Percentiles rank a stretch among this genome's conserved stretches.
phyloP scores from a whole-genome alignment of 2,329 filamentous ascomycete genomes.

The Daldinia sp. region DNA sequence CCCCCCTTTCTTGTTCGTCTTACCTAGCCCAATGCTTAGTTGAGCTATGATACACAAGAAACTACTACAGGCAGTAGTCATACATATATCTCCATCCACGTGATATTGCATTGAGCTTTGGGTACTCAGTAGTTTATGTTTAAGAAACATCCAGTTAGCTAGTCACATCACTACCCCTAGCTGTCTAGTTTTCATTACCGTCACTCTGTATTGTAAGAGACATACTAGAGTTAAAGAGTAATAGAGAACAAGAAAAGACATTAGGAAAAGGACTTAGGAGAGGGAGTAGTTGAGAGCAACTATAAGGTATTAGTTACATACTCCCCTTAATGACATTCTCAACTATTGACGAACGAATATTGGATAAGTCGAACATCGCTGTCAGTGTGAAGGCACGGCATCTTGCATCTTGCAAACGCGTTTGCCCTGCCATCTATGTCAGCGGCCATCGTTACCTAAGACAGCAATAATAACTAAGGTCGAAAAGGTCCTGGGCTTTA shows the following conservation, averaged over 20 bases:
- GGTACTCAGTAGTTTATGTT: background rate
- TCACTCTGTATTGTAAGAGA: background rate
- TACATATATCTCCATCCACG: slow-evolving; percentile 28
- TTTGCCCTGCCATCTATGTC: background rate
- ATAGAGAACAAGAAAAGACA: too few relatives aligned
- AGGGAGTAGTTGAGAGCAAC: too few relatives aligned
- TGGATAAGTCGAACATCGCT: background rate
- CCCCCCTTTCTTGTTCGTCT: background rate
- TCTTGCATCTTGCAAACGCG: background rate
- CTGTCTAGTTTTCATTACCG: background rate
- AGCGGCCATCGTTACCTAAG: background rate
- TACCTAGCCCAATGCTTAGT: background rate
- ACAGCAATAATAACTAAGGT: background rate
- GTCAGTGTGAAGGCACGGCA: background rate
- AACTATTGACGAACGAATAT: background rate
- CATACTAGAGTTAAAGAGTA: background rate
- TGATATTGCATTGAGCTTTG: slow-evolving; percentile 10
- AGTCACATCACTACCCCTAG: background rate
- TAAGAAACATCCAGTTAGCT: background rate
- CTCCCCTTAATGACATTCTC: background rate
- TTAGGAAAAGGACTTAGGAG: background rate
- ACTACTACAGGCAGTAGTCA: slow-evolving; percentile 3
- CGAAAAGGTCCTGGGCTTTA: background rate
- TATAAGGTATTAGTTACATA: background rate
- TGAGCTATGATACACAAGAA: background rate